These are phyloP conservation scores for Ophiocytium majus DNA, from an alignment of 352 stramenopile species.

Conservation along the genomic window DNA sequence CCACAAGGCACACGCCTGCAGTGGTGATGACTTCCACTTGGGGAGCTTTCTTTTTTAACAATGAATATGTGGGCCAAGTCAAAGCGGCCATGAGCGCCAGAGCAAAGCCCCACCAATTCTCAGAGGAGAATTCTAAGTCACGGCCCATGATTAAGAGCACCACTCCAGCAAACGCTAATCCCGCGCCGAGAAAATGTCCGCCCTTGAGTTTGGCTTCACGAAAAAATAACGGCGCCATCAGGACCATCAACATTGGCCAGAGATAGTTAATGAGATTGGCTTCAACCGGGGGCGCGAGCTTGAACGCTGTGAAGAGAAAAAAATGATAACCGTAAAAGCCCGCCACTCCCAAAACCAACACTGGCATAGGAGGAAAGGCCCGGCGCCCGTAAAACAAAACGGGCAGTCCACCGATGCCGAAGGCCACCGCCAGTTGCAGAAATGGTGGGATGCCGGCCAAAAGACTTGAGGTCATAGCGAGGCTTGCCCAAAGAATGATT, in stretches of 20 bases:
- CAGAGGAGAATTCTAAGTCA: not conserved
- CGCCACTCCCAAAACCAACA: not conserved
- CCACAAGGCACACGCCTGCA: not conserved
- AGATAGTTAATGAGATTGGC: conserved; percentile 15
- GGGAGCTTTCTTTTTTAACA: not conserved
- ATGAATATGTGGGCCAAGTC: conserved; percentile 4
- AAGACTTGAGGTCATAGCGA: not conserved
- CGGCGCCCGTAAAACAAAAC: not conserved
- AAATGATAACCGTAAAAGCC: conserved; percentile 1
- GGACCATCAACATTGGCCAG: not conserved
- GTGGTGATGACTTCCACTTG: not conserved
- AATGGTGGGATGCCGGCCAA: not conserved
- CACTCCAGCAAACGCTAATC: not conserved
- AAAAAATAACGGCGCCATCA: not conserved
- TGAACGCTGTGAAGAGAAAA: not conserved
- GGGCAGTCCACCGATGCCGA: not conserved
- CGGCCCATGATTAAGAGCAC: not conserved
- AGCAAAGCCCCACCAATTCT: not conserved
- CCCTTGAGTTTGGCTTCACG: not conserved
- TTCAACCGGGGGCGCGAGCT: not conserved
- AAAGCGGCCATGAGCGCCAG: not conserved
- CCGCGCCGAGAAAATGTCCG: not conserved
- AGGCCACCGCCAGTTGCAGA: not conserved
- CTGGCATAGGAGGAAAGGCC: not conserved
- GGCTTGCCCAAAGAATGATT: not conserved